Conservation (phyloP, 192 early-diverging fungal genomes). For the Jimgerdemannia flammicorona region DNA sequence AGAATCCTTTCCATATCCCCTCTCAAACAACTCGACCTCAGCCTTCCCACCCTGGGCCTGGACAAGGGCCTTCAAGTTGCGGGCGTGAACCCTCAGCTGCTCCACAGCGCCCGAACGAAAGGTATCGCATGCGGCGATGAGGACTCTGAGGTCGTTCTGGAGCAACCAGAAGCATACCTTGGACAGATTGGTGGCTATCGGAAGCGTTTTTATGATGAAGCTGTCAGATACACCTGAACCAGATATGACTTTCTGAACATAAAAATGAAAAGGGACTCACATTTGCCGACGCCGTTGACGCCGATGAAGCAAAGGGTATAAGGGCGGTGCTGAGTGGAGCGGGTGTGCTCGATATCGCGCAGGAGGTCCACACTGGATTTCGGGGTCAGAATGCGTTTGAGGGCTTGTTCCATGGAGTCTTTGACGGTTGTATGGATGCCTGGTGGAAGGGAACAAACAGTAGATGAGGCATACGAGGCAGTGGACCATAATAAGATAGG, state of each 20-base stretch:
- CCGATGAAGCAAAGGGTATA: slow-evolving; percentile 93
- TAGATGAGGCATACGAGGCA: slow-evolving; percentile 6
- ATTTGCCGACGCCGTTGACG: slow-evolving; percentile 83
- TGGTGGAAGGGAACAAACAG: slow-evolving; percentile 7
- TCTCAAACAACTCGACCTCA: slow-evolving; percentile 87
- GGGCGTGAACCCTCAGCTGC: slow-evolving; percentile 86
- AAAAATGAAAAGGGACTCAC: no score
- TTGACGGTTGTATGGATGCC: slow-evolving; percentile 64
- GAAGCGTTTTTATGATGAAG: no score
- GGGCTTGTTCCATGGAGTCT: slow-evolving; percentile 76
- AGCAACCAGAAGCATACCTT: slow-evolving; percentile 95
- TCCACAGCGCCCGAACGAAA: slow-evolving; percentile 96
- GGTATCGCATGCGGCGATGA: slow-evolving; percentile 96
- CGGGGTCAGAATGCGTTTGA: slow-evolving; percentile 87
- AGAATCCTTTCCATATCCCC: slow-evolving; percentile 96
- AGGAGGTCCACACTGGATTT: slow-evolving; percentile 86
- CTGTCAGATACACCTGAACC: no score
- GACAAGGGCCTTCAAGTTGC: slow-evolving; percentile 81
- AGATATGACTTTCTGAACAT: no score
- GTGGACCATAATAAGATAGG: background rate
- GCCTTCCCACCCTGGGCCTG: slow-evolving; percentile 40
- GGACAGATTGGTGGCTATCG: slow-evolving; percentile 87
- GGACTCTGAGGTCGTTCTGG: slow-evolving; percentile 83
- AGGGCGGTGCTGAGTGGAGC: slow-evolving; percentile 54
- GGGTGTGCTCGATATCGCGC: slow-evolving; percentile 78